Conservation (phyloP, 495 filamentous ascomycete species). For the Xylaria curta region DNA sequence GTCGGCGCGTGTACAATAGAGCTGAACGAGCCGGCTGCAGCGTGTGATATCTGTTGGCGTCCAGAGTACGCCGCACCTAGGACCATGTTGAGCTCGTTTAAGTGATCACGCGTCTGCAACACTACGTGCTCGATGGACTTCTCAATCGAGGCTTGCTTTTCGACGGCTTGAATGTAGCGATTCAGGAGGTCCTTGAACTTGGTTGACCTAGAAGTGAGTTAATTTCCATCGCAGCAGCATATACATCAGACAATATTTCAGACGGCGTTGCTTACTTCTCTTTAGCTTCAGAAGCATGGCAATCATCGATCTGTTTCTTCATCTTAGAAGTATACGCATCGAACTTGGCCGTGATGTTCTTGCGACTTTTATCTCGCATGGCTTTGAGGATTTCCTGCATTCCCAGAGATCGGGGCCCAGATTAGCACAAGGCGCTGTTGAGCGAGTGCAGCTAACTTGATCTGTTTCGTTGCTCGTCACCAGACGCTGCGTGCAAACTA, state of each 20-base stretch:
- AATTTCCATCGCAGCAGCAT: neutral
- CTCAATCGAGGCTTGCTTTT: slow-evolving; percentile 15
- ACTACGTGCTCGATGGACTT: slow-evolving; percentile 15
- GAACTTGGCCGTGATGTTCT: neutral
- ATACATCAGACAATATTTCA: neutral
- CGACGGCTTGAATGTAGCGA: slow-evolving; percentile 4
- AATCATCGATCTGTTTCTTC: slow-evolving; percentile 5
- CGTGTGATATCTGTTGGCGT: neutral
- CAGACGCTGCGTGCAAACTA: neutral
- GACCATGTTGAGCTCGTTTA: neutral
- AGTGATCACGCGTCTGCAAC: neutral
- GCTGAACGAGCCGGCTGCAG: slow-evolving; percentile 4
- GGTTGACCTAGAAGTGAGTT: slow-evolving; percentile 4
- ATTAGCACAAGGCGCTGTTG: slow-evolving; percentile 1
- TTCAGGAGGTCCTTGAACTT: slow-evolving; percentile 19
- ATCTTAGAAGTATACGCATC: neutral
- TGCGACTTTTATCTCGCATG: neutral
- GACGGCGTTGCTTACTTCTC: slow-evolving; percentile 10
- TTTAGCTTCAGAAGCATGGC: slow-evolving; percentile 15
- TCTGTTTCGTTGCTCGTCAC: neutral
- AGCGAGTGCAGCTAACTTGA: too few relatives aligned
- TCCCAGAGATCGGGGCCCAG: neutral
- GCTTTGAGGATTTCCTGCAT: slow-evolving; percentile 15
- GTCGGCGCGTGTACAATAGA: neutral
- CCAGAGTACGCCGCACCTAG: slow-evolving; percentile 10